These are phyloP conservation scores for Wickerhamiella spandovensis DNA, from an alignment of 805 yeast genomes.

Conservation along the genomic window DNA sequence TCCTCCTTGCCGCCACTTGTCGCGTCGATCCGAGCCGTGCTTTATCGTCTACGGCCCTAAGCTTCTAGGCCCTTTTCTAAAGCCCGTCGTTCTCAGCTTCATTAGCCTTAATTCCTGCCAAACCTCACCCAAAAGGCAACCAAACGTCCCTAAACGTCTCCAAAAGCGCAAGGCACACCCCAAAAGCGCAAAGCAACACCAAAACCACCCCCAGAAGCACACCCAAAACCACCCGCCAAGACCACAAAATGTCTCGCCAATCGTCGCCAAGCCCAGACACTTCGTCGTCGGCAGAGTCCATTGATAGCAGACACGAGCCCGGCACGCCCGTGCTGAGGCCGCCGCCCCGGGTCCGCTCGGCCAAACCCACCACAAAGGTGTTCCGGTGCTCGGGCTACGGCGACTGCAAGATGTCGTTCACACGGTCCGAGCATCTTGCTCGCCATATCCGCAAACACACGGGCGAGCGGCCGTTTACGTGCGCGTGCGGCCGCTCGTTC, in stretches of 20 bases:
- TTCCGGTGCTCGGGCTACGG: conserved; percentile 81
- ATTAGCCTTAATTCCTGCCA: too few species aligned
- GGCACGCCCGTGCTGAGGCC: background rate
- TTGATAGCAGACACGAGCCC: background rate
- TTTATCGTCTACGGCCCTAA: too few species aligned
- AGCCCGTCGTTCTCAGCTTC: too few species aligned
- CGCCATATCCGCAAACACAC: conserved; percentile 88
- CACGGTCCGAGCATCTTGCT: conserved; percentile 84
- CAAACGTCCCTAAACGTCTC: too few species aligned
- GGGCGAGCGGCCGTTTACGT: conserved; percentile 85
- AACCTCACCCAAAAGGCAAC: too few species aligned
- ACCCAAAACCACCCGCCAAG: too few species aligned
- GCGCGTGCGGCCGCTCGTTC: conserved; percentile 65
- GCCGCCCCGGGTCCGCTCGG: background rate
- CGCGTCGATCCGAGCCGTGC: too few species aligned
- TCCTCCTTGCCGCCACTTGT: too few species aligned
- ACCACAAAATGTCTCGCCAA: background rate
- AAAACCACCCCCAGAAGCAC: too few species aligned
- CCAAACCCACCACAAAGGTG: conserved; percentile 24
- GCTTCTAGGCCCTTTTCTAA: too few species aligned
- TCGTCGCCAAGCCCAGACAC: background rate
- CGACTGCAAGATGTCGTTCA: conserved; percentile 77
- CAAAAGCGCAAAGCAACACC: too few species aligned
- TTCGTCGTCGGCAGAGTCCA: background rate
- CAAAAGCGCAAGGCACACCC: too few species aligned